Evolutionary conservation across 192 early-diverging fungal species (phyloP).

Genomic region (Umbelopsis isabellina): DNA sequence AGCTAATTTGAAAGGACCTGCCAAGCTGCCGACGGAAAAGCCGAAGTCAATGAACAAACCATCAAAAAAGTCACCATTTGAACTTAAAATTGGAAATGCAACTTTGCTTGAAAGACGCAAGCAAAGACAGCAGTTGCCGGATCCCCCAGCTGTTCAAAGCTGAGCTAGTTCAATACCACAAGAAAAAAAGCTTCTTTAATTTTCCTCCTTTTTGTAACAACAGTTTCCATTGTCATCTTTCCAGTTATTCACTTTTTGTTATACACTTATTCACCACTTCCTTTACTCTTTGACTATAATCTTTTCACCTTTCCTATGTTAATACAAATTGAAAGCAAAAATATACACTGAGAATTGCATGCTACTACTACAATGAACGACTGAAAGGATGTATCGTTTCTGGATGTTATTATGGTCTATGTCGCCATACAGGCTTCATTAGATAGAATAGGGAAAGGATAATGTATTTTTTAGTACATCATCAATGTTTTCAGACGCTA

Average conservation of each 20-base stretch:
- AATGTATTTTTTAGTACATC: too few species aligned
- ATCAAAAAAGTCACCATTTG: slow-evolving; percentile 21
- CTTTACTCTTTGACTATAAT: not conserved
- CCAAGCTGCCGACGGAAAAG: not conserved
- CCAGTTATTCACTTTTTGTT: not conserved
- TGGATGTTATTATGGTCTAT: too few species aligned
- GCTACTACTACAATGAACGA: too few species aligned
- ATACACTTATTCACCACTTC: not conserved
- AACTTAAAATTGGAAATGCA: slow-evolving; percentile 32
- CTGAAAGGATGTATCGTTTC: too few species aligned
- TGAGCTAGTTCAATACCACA: not conserved
- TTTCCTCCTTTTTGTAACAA: not conserved
- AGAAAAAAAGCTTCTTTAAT: not conserved
- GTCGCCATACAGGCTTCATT: too few species aligned
- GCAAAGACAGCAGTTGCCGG: slow-evolving; percentile 13
- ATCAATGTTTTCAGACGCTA: too few species aligned
- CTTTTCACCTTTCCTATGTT: not conserved
- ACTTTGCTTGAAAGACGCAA: slow-evolving; percentile 32
- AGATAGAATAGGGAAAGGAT: too few species aligned
- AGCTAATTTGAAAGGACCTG: not conserved
- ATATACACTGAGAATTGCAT: not conserved
- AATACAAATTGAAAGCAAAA: not conserved
- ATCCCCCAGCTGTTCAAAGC: not conserved
- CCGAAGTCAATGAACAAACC: not conserved
- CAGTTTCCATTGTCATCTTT: not conserved